Base-by-base conservation (phyloP, 139 green algal species). In the Eudorina sp. region DNA sequence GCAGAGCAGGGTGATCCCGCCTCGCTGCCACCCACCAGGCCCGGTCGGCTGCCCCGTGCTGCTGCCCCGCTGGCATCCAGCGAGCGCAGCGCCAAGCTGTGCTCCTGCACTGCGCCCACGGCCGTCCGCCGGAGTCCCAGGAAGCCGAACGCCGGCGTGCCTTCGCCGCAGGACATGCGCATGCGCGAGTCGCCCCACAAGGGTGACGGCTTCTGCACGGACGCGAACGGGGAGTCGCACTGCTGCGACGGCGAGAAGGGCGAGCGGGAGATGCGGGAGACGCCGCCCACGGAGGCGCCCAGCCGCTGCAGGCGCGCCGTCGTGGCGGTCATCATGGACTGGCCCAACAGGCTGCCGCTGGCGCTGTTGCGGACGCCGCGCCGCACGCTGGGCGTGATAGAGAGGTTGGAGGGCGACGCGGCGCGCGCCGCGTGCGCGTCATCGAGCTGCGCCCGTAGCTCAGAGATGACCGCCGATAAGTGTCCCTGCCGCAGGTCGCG, bases 381-480 rank as follows among this genome's bases (percentile, higher is more conserved):
- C 34, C 41, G 25, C 25, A 79, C 27, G 70, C 70, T 34, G 21
- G 40, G 70, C 21, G 70, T 60, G 11, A 66, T 45, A 3, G 77
- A 53, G 18, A 46, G 0, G 21, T 18, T 16, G 34, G 53, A 84
- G 16, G 36, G 13, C 27, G 77, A 66, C 18, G 34, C 78, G 13
- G 25, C 11, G 70, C 41, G 78, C 11, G 58, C 78, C 2, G 55
- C 55, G 23, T 75, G 55, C 5, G 78, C 58, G 0, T 74, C 79
- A 27, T 86, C 80, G 25, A 86, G 41, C 60, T 86, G 80, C 23
- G 27, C 2, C 1, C 80, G 80, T 16, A 86, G 60, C 23, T 86
- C 80, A 8, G 36, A 21, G 3, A 76, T 62, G n/a, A 86, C 43
- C 2, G 60, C 41, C 5, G 60, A 77, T 4, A 86, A 45, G 58